A percentile compares a stretch with the other conserved stretches of the same genome.
phyloP scores from a whole-genome alignment of 805 yeast genomes.

The Jamesozyma spencerorum region DNA sequence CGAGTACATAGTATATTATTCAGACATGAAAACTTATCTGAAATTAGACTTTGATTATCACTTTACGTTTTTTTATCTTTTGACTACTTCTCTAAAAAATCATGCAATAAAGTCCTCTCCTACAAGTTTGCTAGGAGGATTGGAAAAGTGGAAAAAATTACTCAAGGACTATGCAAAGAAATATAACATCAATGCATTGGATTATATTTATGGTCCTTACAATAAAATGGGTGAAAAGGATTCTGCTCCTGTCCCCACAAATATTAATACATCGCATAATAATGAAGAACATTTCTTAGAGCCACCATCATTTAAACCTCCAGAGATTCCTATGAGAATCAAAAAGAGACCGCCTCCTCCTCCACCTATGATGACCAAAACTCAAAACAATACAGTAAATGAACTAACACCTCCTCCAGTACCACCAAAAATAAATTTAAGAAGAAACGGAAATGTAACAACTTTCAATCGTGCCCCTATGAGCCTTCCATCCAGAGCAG shows the following conservation, averaged over 20 bases:
- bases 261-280: neutral
- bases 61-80: constrained; percentile 24
- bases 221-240: constrained; percentile 5
- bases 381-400: constrained; percentile 3
- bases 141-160: constrained; percentile 35
- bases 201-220: constrained; percentile 11
- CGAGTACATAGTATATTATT: constrained; percentile 33
- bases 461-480: neutral
- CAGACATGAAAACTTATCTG: constrained; percentile 31
- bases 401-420: constrained; percentile 1
- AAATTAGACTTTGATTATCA: constrained; percentile 27
- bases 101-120: constrained; percentile 16
- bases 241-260: neutral
- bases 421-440: constrained; percentile 4
- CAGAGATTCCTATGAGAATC: constrained; percentile 20
- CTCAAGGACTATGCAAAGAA: constrained; percentile 24
- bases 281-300: neutral
- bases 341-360: constrained; percentile 25
- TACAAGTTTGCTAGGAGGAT: constrained; percentile 36
- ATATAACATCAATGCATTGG: constrained; percentile 18
- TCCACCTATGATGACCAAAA: constrained; percentile 12
- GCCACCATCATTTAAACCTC: constrained; percentile 17
- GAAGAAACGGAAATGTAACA: neutral
- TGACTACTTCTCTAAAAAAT: constrained; percentile 15
- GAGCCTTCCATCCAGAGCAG: constrained; percentile 5